These are phyloP conservation scores for Telfairia occidentalis DNA, from an alignment of 331 rosid species.

Conservation along the genomic window DNA sequence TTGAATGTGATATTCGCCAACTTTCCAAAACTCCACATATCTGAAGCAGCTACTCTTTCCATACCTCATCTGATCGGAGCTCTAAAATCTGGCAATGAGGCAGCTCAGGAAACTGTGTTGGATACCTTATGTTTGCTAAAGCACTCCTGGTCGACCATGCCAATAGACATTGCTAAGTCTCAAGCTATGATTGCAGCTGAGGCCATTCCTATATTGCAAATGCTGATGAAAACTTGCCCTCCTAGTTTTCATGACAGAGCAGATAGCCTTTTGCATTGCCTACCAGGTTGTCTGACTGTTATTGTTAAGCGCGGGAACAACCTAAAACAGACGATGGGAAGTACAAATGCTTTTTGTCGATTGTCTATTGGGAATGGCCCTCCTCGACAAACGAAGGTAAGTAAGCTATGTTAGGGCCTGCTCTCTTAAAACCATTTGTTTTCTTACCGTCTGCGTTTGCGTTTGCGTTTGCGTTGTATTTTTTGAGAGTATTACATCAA, in stretches of 20 bases:
- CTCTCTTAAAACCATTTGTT: background rate
- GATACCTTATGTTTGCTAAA: slow-evolving; percentile 67
- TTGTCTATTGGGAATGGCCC: slow-evolving; percentile 84
- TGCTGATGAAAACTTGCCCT: slow-evolving; percentile 96
- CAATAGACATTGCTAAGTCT: slow-evolving; percentile 69
- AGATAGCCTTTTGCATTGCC: slow-evolving; percentile 78
- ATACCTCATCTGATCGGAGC: slow-evolving; percentile 92
- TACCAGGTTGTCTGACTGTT: slow-evolving; percentile 98
- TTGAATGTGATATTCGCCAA: slow-evolving; percentile 72
- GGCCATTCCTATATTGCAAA: slow-evolving; percentile 92
- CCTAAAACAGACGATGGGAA: slow-evolving; percentile 89
- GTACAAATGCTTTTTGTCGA: slow-evolving; percentile 89
- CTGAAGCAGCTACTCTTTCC: slow-evolving; percentile 92
- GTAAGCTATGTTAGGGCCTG: slow-evolving; percentile 12
- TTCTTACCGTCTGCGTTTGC: background rate
- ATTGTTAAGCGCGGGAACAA: slow-evolving; percentile 85
- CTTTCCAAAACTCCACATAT: slow-evolving; percentile 81
- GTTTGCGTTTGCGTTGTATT: no score
- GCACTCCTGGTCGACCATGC: slow-evolving; percentile 93
- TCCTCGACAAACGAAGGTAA: slow-evolving; percentile 94
- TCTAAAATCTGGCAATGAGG: slow-evolving; percentile 80
- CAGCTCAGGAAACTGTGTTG: slow-evolving; percentile 81
- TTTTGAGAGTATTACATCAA: no score
- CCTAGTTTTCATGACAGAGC: slow-evolving; percentile 98
- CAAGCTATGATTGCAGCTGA: slow-evolving; percentile 88